Conservation (phyloP, 371 early-diverging fungal species). For the Mycotypha africana region DNA sequence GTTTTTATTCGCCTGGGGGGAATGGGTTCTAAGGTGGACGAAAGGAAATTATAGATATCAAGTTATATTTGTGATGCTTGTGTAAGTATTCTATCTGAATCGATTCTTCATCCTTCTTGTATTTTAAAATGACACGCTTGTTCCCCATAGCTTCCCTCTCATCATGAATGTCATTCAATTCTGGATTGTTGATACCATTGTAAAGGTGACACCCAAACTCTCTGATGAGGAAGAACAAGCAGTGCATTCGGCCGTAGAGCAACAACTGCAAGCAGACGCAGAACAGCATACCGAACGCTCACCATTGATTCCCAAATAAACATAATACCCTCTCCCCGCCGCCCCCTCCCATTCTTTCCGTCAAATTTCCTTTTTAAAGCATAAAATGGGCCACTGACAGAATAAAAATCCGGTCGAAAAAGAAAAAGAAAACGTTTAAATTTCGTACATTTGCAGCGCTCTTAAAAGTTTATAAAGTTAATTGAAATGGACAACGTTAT, state of each 20-base stretch:
- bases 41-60: conserved; percentile 37
- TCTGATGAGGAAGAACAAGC: neutral
- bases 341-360: too few species aligned
- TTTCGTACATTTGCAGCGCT: too few species aligned
- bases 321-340: neutral
- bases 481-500: too few species aligned
- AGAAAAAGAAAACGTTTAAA: too few species aligned
- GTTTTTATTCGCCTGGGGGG: conserved; percentile 30
- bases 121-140: too few species aligned
- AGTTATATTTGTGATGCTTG: conserved; percentile 45
- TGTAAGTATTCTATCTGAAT: conserved; percentile 19
- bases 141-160: conserved; percentile 41
- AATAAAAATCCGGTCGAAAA: too few species aligned
- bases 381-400: too few species aligned
- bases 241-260: neutral
- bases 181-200: conserved; percentile 63
- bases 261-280: neutral
- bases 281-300: conserved; percentile 8
- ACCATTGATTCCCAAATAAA: conserved; percentile 14
- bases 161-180: conserved; percentile 64
- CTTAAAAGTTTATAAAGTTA: too few species aligned
- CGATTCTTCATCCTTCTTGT: too few species aligned
- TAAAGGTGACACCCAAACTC: conserved; percentile 38
- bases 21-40: conserved; percentile 36
- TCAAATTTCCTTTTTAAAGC: too few species aligned